Evolutionary conservation across 2,329 filamentous ascomycete species (phyloP).

Genomic region (Fusarium luffae): DNA sequence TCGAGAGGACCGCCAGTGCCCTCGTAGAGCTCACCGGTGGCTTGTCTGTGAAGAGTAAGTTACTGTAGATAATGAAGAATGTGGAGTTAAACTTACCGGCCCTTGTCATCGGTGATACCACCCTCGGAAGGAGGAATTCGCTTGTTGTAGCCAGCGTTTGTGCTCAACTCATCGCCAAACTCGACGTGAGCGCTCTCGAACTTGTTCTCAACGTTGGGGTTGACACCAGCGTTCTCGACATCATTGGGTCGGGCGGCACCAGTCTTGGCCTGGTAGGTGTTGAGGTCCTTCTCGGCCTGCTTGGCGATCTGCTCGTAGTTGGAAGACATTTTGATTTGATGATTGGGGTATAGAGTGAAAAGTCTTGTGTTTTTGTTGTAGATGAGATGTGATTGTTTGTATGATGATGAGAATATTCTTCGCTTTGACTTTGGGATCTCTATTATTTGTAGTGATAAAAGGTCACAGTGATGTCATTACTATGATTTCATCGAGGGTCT

Average conservation of each 20-base stretch:
- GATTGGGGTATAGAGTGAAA: neutral
- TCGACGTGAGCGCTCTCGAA: conserved; percentile 49
- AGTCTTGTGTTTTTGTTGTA: neutral
- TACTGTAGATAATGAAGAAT: neutral
- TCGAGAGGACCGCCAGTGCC: conserved; percentile 57
- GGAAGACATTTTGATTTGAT: conserved; percentile 39
- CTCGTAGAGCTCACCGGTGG: conserved; percentile 57
- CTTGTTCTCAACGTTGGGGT: conserved; percentile 55
- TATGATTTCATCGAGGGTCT: conserved; percentile 42
- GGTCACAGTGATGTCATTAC: conserved; percentile 37
- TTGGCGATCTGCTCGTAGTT: conserved; percentile 57
- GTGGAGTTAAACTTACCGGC: conserved; percentile 51
- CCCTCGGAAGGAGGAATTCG: conserved; percentile 59
- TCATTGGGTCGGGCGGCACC: conserved; percentile 54
- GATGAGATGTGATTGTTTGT: neutral
- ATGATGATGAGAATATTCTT: neutral
- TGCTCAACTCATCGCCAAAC: conserved; percentile 59
- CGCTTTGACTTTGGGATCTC: neutral
- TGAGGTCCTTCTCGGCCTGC: conserved; percentile 60
- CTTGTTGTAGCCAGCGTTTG: conserved; percentile 59
- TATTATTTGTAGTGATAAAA: conserved; percentile 27
- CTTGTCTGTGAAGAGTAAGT: conserved; percentile 51
- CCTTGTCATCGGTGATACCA: conserved; percentile 56
- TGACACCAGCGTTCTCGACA: conserved; percentile 57
- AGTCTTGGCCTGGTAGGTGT: conserved; percentile 61